Percentiles rank a stretch among this genome's conserved stretches.
Conservation (phyloP, 805 yeast genomes). For the Torulaspora maleeae region DNA sequence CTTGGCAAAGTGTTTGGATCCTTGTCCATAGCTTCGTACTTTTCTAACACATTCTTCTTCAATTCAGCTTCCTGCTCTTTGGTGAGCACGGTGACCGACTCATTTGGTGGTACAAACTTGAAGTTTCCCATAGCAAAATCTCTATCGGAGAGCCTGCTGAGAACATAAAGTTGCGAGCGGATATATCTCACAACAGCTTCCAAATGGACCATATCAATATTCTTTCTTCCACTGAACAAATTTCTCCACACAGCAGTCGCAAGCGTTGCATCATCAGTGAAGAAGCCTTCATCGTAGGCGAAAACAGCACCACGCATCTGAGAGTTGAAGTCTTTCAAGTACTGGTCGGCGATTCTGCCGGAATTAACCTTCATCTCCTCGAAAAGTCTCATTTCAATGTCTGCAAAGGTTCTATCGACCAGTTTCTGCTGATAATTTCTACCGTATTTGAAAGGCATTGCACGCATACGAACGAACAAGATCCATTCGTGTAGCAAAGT, state of each 20-base stretch:
- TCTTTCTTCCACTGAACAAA: conserved; percentile 76
- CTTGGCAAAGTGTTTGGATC: conserved; percentile 52
- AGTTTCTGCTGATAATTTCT: conserved; percentile 86
- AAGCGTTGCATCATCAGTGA: conserved; percentile 68
- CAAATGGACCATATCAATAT: conserved; percentile 74
- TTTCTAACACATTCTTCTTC: conserved; percentile 45
- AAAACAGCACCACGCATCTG: conserved; percentile 86
- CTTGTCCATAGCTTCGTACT: conserved; percentile 47
- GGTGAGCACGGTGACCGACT: conserved; percentile 68
- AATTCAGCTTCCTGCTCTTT: conserved; percentile 56
- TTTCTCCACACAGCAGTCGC: conserved; percentile 88
- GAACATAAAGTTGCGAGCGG: conserved; percentile 81
- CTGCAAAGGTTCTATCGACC: conserved; percentile 83
- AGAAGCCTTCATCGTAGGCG: conserved; percentile 89
- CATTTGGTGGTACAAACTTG: conserved; percentile 76
- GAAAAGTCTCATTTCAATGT: conserved; percentile 78
- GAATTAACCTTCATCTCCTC: conserved; percentile 82
- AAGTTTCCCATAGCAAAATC: conserved; percentile 92
- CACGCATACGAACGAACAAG: conserved; percentile 90
- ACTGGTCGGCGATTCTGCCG: conserved; percentile 75
- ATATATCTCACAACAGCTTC: conserved; percentile 89
- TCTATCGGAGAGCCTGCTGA: conserved; percentile 80
- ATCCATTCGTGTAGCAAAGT: conserved; percentile 91
- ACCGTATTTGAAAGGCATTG: conserved; percentile 87
- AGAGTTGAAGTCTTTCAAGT: conserved; percentile 83